Conservation (phyloP, 768 basidiomycete species). For the Amanita polypyramis region DNA sequence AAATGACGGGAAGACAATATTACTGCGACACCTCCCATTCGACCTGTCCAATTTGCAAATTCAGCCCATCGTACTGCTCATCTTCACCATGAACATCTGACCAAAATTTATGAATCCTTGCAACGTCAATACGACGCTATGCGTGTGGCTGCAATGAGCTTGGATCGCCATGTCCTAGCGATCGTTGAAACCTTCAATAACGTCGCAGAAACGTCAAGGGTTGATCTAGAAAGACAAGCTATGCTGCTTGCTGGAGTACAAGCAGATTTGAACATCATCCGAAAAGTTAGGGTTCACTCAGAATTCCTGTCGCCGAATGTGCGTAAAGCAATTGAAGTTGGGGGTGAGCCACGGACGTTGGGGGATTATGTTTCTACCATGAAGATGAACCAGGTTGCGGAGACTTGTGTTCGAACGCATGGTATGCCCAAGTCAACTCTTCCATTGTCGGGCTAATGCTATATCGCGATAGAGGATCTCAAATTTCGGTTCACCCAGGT, state of each 20-base stretch:
- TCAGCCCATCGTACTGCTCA: slow-evolving; percentile 58
- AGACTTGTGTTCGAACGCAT: slow-evolving; percentile 58
- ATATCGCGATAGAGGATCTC: slow-evolving; percentile 41
- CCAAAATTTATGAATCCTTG: slow-evolving; percentile 39
- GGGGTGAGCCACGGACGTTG: slow-evolving; percentile 56
- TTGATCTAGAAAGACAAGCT: slow-evolving; percentile 61
- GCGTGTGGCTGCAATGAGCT: slow-evolving; percentile 58
- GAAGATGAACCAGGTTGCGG: slow-evolving; percentile 76
- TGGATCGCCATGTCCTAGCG: slow-evolving; percentile 65
- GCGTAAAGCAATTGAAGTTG: slow-evolving; percentile 61
- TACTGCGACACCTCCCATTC: slow-evolving; percentile 62
- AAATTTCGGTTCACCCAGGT: slow-evolving; percentile 39
- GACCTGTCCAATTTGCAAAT: slow-evolving; percentile 54
- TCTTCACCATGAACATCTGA: slow-evolving; percentile 52
- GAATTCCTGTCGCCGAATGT: slow-evolving; percentile 66
- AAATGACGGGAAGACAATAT: slow-evolving; percentile 35
- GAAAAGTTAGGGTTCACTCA: slow-evolving; percentile 54
- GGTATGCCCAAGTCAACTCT: slow-evolving; percentile 28
- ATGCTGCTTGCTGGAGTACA: slow-evolving; percentile 52
- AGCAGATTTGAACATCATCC: slow-evolving; percentile 63
- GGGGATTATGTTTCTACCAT: slow-evolving; percentile 72
- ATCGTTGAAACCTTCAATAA: slow-evolving; percentile 62
- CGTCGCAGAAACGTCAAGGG: slow-evolving; percentile 40
- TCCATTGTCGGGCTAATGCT: neutral
- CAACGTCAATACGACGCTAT: slow-evolving; percentile 61